Base-by-base conservation (phyloP, 2,329 filamentous ascomycete species). In the Leptosphaerulina australis region DNA sequence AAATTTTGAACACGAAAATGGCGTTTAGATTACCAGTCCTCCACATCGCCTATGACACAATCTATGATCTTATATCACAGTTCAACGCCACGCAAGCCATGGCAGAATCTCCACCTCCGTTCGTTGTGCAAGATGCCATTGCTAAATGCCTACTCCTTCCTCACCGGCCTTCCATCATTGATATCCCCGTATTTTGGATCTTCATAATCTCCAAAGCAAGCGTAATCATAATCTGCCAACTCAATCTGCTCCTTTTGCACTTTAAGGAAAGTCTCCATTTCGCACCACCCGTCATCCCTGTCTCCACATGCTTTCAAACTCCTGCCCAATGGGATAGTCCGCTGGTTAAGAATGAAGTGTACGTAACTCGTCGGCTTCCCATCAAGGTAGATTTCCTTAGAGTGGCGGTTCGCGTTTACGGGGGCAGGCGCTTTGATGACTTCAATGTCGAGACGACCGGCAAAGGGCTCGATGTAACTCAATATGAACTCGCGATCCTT, bases 231-330 rank as follows among this genome's bases (percentile, higher is more conserved):
- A 60, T 82, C 71, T 3, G 86, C 85, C 54, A 79, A 73, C 14
- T 75, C 77, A 26, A 83, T 69, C 78, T 85, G 85, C 53, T 74
- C 75, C 52, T 83, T 77, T 73, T 88, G 84, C 4, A 85, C 76
- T 53, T 81, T 69, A 33, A 91, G 63, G 62, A 91, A 91, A 0
- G 85, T 85, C 3, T 79, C 78, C 38, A 91, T 69, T 66, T 91
- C 87, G 66, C 88, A 91, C 88, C 88, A 91, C 0, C 88, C 88
- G 68, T 91, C 88, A 33, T 85, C 81, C 4, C 88, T 75, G 9
- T 78, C 66, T 1, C 82, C 86, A 60, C 88, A 91, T 50, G 84
- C 81, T 1, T 81, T 71, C 53, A 89, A 85, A 63, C 85, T 90
- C 51, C 71, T 71, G 5, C 87, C 85, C 0, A 91, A 75, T 1